Evolutionary conservation across 1,284 basidiomycete species (phyloP).

Genomic region (Ceraceosorus guamensis): DNA sequence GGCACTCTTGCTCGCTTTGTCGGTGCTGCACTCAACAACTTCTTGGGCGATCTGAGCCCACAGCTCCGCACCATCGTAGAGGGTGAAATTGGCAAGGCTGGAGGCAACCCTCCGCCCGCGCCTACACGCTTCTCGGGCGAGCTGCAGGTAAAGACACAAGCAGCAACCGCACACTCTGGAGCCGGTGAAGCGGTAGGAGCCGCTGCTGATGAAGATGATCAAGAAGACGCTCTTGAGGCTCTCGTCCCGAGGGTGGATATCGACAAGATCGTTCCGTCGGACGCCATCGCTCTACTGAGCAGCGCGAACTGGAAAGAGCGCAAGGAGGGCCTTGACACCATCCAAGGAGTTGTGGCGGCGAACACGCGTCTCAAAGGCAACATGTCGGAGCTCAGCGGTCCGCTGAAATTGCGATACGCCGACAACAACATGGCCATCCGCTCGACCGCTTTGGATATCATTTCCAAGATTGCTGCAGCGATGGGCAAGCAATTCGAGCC

Average conservation of each 20-base stretch:
- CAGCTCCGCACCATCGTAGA: slow-evolving; percentile 86
- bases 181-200: background rate
- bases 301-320: slow-evolving; percentile 90
- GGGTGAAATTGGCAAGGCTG: slow-evolving; percentile 88
- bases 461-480: slow-evolving; percentile 77
- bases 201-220: slow-evolving; percentile 17
- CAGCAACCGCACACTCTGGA: slow-evolving; percentile 31
- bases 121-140: slow-evolving; percentile 54
- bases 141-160: slow-evolving; percentile 47
- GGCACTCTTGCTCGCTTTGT: slow-evolving; percentile 88
- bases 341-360: slow-evolving; percentile 74
- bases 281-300: slow-evolving; percentile 75
- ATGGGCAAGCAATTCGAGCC: slow-evolving; percentile 96
- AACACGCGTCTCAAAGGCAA: slow-evolving; percentile 85
- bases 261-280: slow-evolving; percentile 76
- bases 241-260: slow-evolving; percentile 91
- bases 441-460: slow-evolving; percentile 77
- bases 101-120: slow-evolving; percentile 68
- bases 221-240: slow-evolving; percentile 58
- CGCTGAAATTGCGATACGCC: slow-evolving; percentile 77
- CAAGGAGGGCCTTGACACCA: slow-evolving; percentile 84
- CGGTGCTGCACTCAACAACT: slow-evolving; percentile 79
- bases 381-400: slow-evolving; percentile 76
- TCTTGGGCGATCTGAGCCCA: slow-evolving; percentile 88
- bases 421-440: slow-evolving; percentile 96